phyloP scores from a whole-genome alignment of 768 basidiomycete genomes.

The Zangia roseola region DNA sequence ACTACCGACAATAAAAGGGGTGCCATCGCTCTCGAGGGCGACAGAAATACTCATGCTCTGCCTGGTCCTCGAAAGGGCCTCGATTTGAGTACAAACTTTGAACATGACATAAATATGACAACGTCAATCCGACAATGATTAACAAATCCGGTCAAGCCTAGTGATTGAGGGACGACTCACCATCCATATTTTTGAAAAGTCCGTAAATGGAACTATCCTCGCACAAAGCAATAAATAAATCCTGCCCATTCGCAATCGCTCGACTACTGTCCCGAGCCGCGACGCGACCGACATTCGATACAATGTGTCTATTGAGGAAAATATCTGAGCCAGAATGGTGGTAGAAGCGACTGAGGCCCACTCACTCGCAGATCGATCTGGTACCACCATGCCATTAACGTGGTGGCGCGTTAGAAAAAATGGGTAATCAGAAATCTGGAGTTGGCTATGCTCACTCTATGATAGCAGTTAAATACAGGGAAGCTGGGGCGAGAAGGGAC shows the following conservation, averaged over 20 bases:
- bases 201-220: slow-evolving; percentile 88
- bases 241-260: slow-evolving; percentile 69
- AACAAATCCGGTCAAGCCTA: slow-evolving; percentile 18
- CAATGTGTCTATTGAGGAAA: slow-evolving; percentile 59
- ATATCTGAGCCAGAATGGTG: slow-evolving; percentile 3
- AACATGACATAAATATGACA: slow-evolving; percentile 13
- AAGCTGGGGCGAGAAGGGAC: slow-evolving; percentile 71
- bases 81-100: slow-evolving; percentile 77
- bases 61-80: slow-evolving; percentile 57
- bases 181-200: slow-evolving; percentile 83
- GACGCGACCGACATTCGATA: slow-evolving; percentile 82
- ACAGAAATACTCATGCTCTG: slow-evolving; percentile 77
- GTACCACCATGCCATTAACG: slow-evolving; percentile 14
- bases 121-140: slow-evolving; percentile 17
- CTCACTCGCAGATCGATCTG: slow-evolving; percentile 85
- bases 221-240: slow-evolving; percentile 84
- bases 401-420: slow-evolving; percentile 28
- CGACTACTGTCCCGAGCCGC: slow-evolving; percentile 84
- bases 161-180: too few relatives aligned
- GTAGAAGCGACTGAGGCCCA: slow-evolving; percentile 30
- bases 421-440: slow-evolving; percentile 12
- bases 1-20: slow-evolving; percentile 39
- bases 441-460: slow-evolving; percentile 68
- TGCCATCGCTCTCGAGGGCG: slow-evolving; percentile 51
- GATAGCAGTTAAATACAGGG: slow-evolving; percentile 88